Conservation (phyloP, 139 green algal species). For the Ettlia oleoabundans region DNA sequence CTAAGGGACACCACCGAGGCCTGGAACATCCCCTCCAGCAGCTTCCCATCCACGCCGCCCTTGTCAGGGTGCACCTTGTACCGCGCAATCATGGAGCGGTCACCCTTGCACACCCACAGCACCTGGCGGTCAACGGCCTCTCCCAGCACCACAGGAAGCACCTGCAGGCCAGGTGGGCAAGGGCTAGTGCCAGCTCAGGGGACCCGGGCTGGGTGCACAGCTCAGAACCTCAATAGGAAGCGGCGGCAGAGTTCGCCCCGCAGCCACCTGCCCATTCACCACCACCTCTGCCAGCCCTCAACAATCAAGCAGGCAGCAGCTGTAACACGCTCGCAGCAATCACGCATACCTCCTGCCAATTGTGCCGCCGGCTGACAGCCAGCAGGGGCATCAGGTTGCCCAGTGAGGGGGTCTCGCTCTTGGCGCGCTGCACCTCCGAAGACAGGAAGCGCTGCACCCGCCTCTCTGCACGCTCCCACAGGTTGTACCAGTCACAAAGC, state of each 20-base stretch:
- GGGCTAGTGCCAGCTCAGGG: not conserved
- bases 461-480: constrained; percentile 26
- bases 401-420: constrained; percentile 33
- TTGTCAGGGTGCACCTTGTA: not conserved
- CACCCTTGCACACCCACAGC: constrained; percentile 47
- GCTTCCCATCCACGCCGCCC: not conserved
- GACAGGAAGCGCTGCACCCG: constrained; percentile 33
- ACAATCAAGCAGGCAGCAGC: not conserved
- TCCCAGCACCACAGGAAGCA: constrained; percentile 14
- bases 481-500: constrained; percentile 29
- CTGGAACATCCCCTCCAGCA: constrained; percentile 7
- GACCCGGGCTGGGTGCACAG: not conserved
- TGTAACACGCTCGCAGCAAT: not conserved
- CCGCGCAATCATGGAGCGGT: constrained; percentile 22
- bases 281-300: no score
- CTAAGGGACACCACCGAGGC: not conserved
- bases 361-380: constrained; percentile 24
- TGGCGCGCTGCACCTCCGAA: not conserved
- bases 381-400: constrained; percentile 45
- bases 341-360: constrained; percentile 14
- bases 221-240: not conserved
- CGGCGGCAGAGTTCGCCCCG: not conserved
- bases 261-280: no score
- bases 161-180: not conserved
- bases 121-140: constrained; percentile 33